Evolutionary conservation across 345 rosid species (phyloP), one percentile per base, ranked within the genome.

Genomic region (Salix viminalis): DNA sequence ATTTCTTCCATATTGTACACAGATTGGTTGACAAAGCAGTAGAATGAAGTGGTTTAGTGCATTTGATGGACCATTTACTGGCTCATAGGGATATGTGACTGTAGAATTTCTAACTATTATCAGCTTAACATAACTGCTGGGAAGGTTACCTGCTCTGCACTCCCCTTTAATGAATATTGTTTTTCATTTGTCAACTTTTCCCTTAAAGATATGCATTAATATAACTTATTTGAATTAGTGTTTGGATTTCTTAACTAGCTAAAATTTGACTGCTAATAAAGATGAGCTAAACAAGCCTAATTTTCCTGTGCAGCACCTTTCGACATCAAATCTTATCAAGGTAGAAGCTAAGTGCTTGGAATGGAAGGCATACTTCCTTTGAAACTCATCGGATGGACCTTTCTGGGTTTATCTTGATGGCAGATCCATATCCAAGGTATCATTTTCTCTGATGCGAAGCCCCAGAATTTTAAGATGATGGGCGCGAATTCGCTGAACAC

Each of bases 291-390:
- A 64, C 48, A 36, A 14, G 28, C 52, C 41, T 36, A 19, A 19
- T 36, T 75, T 65, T 70, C 58, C 67, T 52, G n/a, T 75, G 76
- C 79, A 79, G 82, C 71, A 54, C 16, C 16, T 9, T 69, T 67
- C 68, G 75, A 50, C 64, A 79, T 69, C 82, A 70, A 44, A 64
- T 56, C 21, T 52, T 71, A 58, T 64, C 67, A 52, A 70, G 67
- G 58, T 36, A 42, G 24, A 32, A 61, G 69, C 62, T 44, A 65
- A 79, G 13, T 37, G 70, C 56, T 61, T 61, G 61, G 65, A 64
- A 46, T 69, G 67, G 36, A 6, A 26, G 64, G 37, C 23, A 7
- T 72, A 46, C 67, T 41, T 79, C 67, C 28, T 23, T 78, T 72
- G 46, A 42, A 64, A 66, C 26, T 11, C 41, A 28, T 50, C 30